Evolutionary conservation across 208 protist genomes (phyloP).

Genomic region (Naegleria lovaniensis): DNA sequence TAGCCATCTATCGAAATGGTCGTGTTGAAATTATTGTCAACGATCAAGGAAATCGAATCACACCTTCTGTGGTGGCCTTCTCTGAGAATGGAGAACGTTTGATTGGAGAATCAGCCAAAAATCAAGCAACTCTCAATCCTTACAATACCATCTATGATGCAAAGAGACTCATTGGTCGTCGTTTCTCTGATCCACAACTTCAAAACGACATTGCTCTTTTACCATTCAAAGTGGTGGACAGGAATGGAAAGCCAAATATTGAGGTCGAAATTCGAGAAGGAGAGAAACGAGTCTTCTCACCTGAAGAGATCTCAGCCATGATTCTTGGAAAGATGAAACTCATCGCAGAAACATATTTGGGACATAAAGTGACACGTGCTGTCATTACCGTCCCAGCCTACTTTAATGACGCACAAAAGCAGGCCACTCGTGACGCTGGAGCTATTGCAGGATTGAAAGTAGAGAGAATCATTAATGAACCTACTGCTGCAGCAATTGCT

Average conservation of each 20-base stretch:
- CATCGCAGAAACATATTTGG: slow-evolving; percentile 55
- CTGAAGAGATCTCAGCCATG: slow-evolving; percentile 28
- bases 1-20: slow-evolving; percentile 92
- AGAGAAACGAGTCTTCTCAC: slow-evolving; percentile 1
- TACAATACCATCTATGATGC: slow-evolving; percentile 70
- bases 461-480: slow-evolving; percentile 83
- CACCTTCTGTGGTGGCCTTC: slow-evolving; percentile 67
- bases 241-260: too few relatives aligned
- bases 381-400: slow-evolving; percentile 86
- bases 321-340: slow-evolving; percentile 24
- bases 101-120: slow-evolving; percentile 63
- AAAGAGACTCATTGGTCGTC: slow-evolving; percentile 75
- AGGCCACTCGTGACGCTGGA: slow-evolving; percentile 86
- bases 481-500: slow-evolving; percentile 79
- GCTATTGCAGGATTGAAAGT: slow-evolving; percentile 73
- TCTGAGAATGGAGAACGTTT: slow-evolving; percentile 43
- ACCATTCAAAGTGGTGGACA: slow-evolving; percentile 39
- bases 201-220: slow-evolving; percentile 66
- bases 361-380: slow-evolving; percentile 62
- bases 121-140: slow-evolving; percentile 54
- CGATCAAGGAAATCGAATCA: slow-evolving; percentile 63
- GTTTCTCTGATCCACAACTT: slow-evolving; percentile 42
- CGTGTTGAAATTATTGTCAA: slow-evolving; percentile 77
- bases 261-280: background rate
- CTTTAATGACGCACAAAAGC: slow-evolving; percentile 88